Conservation (phyloP, 805 yeast genomes). For the Barnettozyma sucrosica region DNA sequence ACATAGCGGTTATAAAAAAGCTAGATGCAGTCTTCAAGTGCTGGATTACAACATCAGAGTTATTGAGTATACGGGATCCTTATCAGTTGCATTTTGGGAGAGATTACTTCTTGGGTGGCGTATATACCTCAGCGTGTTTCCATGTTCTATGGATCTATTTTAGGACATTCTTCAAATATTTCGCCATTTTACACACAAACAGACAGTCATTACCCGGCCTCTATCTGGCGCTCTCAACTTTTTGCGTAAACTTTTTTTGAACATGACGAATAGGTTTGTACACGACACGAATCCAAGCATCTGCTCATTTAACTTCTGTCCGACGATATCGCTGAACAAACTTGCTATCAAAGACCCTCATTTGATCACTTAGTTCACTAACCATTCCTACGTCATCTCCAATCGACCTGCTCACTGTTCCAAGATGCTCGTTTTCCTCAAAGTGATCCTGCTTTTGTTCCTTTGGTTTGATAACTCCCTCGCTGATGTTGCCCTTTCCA, state of each 20-base stretch:
- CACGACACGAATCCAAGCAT: no score
- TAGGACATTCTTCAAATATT: background rate
- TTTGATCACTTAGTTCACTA: background rate
- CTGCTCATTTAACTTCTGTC: background rate
- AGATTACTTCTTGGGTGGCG: no score
- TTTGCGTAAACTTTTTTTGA: background rate
- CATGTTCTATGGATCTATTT: background rate
- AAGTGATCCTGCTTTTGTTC: background rate
- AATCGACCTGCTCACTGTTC: background rate
- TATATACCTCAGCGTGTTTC: no score
- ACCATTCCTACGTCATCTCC: no score
- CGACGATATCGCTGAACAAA: background rate
- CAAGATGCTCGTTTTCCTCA: background rate
- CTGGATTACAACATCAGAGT: no score
- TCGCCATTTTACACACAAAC: background rate
- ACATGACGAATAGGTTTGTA: background rate
- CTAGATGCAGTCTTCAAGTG: no score
- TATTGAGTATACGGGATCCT: no score
- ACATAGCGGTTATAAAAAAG: no score
- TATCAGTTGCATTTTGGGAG: no score
- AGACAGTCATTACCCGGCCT: background rate
- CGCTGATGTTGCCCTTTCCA: conserved; percentile 26
- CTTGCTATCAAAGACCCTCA: background rate
- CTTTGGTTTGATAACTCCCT: background rate
- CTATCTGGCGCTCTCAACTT: no score